phyloP scores from a whole-genome alignment of 768 basidiomycete genomes.

The Calocybe gangraenosa region DNA sequence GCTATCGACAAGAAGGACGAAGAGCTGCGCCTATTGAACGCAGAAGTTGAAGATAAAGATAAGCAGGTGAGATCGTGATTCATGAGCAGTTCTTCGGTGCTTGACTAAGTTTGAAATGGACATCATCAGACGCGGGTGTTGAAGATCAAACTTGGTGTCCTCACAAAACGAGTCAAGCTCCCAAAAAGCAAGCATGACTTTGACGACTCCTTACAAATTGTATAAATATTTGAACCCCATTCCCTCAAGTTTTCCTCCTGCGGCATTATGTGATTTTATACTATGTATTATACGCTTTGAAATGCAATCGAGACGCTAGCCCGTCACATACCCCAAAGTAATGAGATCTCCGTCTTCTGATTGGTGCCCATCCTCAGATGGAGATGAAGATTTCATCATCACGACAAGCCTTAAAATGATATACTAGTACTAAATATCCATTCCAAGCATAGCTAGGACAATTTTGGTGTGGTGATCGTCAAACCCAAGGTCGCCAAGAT shows the following conservation, averaged over 20 bases:
- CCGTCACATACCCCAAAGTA: too few relatives aligned
- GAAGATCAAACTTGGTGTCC: slow-evolving; percentile 12
- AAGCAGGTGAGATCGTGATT: slow-evolving; percentile 5
- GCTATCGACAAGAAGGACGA: slow-evolving; percentile 7
- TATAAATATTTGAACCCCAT: too few relatives aligned
- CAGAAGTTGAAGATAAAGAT: slow-evolving; percentile 2
- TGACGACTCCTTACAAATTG: slow-evolving; percentile 16
- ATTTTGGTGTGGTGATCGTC: slow-evolving; percentile 22
- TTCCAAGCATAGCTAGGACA: slow-evolving; percentile 31
- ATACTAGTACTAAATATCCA: too few relatives aligned
- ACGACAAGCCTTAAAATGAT: too few relatives aligned
- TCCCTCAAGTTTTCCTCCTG: too few relatives aligned
- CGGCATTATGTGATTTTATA: background rate
- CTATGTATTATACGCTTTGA: background rate
- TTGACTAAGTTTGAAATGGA: background rate
- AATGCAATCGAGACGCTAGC: too few relatives aligned
- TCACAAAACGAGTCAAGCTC: slow-evolving; percentile 9
- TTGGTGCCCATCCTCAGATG: too few relatives aligned
- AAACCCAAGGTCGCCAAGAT: slow-evolving; percentile 30
- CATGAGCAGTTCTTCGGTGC: too few relatives aligned
- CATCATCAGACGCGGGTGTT: slow-evolving; percentile 6
- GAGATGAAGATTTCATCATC: too few relatives aligned
- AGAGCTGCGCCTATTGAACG: slow-evolving; percentile 3
- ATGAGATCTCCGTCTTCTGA: too few relatives aligned
- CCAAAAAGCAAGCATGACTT: slow-evolving; percentile 1